A percentile compares a stretch with the other conserved stretches of the same genome.
phyloP scores from a whole-genome alignment of 345 rosid species.

The Populus tremula region DNA sequence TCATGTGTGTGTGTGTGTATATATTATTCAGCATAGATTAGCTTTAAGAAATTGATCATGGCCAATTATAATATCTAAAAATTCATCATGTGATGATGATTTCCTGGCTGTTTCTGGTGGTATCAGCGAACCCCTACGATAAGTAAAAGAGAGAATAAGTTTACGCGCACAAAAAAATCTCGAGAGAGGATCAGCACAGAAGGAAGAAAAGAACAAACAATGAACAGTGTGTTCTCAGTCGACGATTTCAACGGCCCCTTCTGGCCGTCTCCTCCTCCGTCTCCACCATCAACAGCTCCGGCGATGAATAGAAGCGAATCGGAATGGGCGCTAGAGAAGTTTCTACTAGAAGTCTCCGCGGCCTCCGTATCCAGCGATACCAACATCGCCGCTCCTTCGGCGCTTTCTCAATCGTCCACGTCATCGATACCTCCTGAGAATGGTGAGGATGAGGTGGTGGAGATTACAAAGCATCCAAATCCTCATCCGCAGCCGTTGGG shows the following conservation, averaged over 20 bases:
- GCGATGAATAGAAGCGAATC: conserved; percentile 62
- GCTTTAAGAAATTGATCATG: too few species aligned
- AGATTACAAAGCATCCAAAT: conserved; percentile 31
- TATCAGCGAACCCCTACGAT: background rate
- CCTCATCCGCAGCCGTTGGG: conserved; percentile 26
- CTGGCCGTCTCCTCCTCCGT: conserved; percentile 45
- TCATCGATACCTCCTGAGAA: conserved; percentile 32
- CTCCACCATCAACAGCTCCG: conserved; percentile 26
- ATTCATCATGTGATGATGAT: too few species aligned
- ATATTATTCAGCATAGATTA: too few species aligned
- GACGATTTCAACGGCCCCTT: conserved; percentile 69
- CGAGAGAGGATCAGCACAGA: background rate
- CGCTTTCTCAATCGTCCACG: conserved; percentile 35
- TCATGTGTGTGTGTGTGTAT: too few species aligned
- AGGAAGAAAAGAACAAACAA: background rate
- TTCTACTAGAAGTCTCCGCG: conserved; percentile 44
- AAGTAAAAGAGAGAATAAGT: background rate
- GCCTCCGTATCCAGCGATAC: conserved; percentile 32
- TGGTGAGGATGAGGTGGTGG: conserved; percentile 45
- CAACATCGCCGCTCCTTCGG: conserved; percentile 32
- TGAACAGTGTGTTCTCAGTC: conserved; percentile 43
- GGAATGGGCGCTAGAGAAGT: conserved; percentile 66
- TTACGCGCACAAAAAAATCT: background rate
- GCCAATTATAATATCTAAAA: too few species aligned
- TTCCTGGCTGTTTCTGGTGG: too few species aligned